Conservation (phyloP, 495 filamentous ascomycete genomes). For the Usnea hakonensis region DNA sequence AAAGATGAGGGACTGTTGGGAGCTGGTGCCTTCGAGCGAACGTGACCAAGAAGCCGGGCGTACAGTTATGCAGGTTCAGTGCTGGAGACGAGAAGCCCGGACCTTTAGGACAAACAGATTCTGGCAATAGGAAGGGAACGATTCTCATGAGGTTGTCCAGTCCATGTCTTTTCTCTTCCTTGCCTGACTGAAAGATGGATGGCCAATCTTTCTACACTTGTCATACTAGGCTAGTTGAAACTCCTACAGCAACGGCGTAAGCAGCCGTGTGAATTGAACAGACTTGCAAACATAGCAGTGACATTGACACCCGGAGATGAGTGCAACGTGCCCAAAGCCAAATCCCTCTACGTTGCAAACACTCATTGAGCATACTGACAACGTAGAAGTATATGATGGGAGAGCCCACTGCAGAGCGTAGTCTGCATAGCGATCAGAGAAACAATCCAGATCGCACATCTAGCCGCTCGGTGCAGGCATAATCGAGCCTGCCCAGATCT, state of each 20-base stretch:
- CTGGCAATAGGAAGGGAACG: constrained; percentile 15
- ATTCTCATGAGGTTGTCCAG: constrained; percentile 33
- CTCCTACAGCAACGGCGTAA: constrained; percentile 24
- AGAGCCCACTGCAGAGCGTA: constrained; percentile 43
- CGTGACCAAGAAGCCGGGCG: constrained; percentile 32
- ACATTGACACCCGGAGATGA: constrained; percentile 37
- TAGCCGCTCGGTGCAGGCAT: constrained; percentile 25
- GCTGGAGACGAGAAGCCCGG: constrained; percentile 48
- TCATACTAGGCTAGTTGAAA: constrained; percentile 29
- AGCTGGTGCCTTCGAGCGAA: constrained; percentile 27
- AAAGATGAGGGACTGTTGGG: constrained; percentile 39
- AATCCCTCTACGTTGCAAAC: constrained; percentile 44
- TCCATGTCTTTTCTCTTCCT: constrained; percentile 24
- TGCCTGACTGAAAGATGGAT: constrained; percentile 12
- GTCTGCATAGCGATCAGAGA: constrained; percentile 49
- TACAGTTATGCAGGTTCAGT: constrained; percentile 47
- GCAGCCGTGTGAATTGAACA: constrained; percentile 33
- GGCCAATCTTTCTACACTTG: constrained; percentile 29
- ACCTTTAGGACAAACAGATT: constrained; percentile 30
- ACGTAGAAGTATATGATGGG: constrained; percentile 40
- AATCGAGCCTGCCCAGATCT: constrained; percentile 28
- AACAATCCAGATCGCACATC: constrained; percentile 37
- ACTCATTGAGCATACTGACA: constrained; percentile 48
- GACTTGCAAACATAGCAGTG: constrained; percentile 28
- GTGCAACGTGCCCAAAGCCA: constrained; percentile 52